These are phyloP conservation scores for Phytophthora megakarya DNA, from an alignment of 352 stramenopile species.

Conservation along the genomic window DNA sequence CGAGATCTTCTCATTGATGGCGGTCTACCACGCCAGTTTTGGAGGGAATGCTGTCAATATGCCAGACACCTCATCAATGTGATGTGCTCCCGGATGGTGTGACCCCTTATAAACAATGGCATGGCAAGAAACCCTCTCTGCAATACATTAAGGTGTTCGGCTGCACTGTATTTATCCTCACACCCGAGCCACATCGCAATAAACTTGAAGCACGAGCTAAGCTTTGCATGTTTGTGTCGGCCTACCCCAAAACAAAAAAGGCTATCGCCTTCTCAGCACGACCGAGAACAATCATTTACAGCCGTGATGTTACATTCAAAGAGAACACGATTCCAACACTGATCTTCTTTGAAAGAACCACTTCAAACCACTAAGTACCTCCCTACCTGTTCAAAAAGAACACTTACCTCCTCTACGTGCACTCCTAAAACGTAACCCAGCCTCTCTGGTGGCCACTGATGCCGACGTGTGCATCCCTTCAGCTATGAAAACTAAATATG, in stretches of 20 bases:
- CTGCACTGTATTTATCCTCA: constrained; percentile 15
- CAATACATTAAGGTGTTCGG: constrained; percentile 20
- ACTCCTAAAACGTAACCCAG: background rate
- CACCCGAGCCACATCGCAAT: constrained; percentile 7
- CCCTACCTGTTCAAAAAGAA: constrained; percentile 6
- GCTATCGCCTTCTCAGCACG: constrained; percentile 17
- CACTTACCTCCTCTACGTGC: background rate
- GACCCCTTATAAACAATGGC: constrained; percentile 20
- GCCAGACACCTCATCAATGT: background rate
- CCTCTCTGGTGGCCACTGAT: background rate
- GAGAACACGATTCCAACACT: background rate
- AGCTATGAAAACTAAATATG: background rate
- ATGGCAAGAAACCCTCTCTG: constrained; percentile 7
- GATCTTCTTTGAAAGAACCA: too few relatives aligned
- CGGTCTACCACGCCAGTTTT: background rate
- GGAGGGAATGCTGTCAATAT: constrained; percentile 8
- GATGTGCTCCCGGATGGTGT: background rate
- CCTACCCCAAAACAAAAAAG: constrained; percentile 19
- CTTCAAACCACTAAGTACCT: background rate
- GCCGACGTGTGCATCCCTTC: background rate
- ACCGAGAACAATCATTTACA: constrained; percentile 24
- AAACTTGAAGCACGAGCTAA: constrained; percentile 6
- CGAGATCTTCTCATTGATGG: constrained; percentile 13
- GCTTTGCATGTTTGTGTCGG: constrained; percentile 20
- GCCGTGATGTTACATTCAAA: background rate